A percentile compares a stretch with the other conserved stretches of the same genome.
These are phyloP conservation scores for Haberlea rhodopensis DNA, from an alignment of 257 asterid species.

Conservation along the genomic window DNA sequence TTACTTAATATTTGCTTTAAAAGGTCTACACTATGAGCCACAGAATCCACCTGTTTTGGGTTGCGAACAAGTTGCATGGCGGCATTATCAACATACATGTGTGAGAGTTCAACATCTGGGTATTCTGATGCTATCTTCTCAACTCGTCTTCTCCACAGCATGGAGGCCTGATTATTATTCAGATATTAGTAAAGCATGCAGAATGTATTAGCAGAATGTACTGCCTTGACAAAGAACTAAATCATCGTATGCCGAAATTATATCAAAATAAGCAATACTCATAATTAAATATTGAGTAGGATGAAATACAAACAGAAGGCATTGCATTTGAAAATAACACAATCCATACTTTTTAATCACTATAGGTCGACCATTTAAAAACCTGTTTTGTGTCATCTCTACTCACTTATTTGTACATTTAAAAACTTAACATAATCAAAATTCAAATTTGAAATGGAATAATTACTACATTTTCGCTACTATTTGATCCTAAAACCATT, in stretches of 20 bases:
- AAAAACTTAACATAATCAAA: too few species aligned
- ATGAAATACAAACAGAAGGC: background rate
- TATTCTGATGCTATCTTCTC: conserved; percentile 63
- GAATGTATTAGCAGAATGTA: conserved; percentile 12
- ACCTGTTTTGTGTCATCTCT: too few species aligned
- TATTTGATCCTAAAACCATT: too few species aligned
- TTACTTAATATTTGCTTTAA: background rate
- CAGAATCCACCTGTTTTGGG: conserved; percentile 75
- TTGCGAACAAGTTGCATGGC: conserved; percentile 99
- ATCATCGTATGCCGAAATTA: background rate
- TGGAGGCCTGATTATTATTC: conserved; percentile 66
- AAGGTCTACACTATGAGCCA: conserved; percentile 13
- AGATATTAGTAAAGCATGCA: conserved; percentile 22
- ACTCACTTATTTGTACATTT: too few species aligned
- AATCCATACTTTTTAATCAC: too few species aligned
- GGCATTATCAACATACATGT: conserved; percentile 98
- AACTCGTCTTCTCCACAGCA: conserved; percentile 92
- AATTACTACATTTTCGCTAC: too few species aligned
- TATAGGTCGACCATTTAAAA: too few species aligned
- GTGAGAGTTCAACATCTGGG: conserved; percentile 94
- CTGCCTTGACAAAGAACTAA: background rate
- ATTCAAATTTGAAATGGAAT: too few species aligned
- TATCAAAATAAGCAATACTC: conserved; percentile 7
- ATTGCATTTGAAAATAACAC: too few species aligned
- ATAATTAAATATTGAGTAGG: too few species aligned